These are phyloP conservation scores for Haematococcus sp. DNA, from an alignment of 139 green algal genomes.

Conservation along the genomic window DNA sequence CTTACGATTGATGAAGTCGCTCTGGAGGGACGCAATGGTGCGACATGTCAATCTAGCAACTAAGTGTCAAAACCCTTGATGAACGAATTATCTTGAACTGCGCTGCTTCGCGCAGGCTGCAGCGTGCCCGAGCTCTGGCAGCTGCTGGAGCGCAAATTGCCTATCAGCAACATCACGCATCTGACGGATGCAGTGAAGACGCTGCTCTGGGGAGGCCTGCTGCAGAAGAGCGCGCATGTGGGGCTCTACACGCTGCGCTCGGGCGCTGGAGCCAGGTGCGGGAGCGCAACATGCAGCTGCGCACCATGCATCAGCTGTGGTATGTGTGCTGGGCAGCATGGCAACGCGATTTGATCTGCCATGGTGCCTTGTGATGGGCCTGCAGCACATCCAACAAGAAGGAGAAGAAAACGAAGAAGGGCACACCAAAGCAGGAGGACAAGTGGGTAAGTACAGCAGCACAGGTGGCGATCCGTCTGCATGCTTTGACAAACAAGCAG, in stretches of 20 bases:
- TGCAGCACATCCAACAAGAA: too few relatives aligned
- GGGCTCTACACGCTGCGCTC: not conserved
- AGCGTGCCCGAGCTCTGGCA: conserved; percentile 12
- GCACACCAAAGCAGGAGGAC: not conserved
- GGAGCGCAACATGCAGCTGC: too few relatives aligned
- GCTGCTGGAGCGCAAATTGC: conserved; percentile 4
- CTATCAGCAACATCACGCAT: conserved; percentile 11
- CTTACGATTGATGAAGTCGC: conserved; percentile 11
- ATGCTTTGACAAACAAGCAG: too few relatives aligned
- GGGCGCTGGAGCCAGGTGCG: too few relatives aligned
- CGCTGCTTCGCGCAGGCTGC: conserved; percentile 15
- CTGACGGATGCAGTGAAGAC: conserved; percentile 4
- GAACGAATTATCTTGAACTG: not conserved
- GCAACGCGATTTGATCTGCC: too few relatives aligned
- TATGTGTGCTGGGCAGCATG: too few relatives aligned
- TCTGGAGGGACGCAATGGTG: conserved; percentile 9
- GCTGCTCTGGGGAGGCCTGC: conserved; percentile 7
- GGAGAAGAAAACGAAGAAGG: not conserved
- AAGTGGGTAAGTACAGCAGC: too few relatives aligned
- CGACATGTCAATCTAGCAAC: not conserved
- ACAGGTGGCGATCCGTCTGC: too few relatives aligned
- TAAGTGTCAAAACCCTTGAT: not conserved
- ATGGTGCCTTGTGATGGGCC: not conserved
- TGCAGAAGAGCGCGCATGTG: conserved; percentile 4
- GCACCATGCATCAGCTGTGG: too few relatives aligned